Evolutionary conservation across 169 alveolate species (phyloP), one percentile per base, ranked within the genome.

Genomic region (Theileria luwenshuni): DNA sequence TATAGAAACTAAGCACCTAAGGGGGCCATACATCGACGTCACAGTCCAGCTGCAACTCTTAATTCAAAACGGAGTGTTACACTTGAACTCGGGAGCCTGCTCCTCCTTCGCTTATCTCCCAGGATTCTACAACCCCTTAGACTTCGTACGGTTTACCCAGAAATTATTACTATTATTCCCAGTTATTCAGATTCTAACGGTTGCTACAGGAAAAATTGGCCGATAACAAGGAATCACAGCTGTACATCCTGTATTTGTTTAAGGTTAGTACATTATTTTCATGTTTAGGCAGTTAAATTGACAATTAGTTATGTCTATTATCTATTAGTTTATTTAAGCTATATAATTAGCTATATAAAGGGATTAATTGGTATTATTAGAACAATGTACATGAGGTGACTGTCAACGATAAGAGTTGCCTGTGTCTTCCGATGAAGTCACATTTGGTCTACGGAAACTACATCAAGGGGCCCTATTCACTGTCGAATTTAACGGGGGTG

Each of bases 381-480:
- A 63, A 72, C 19, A 71, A 74, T 25, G 89, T 81, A 19, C 89
- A 81, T 70, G 89, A 81, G 35, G 80, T 74, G 38, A 81, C 89
- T 21, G 25, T 81, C 25, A 48, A 62, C 30, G 87, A 79, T 43
- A 63, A 76, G 15, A 42, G 48, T 23, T 51, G 75, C 38, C 33
- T 79, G 12, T 49, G 65, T 38, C 72, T 79, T 48, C 87, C 87
- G 0, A 71, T 72, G 83, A 42, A 60, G 43, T 49, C 87, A 19
- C 87, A 79, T 47, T 33, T 65, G 15, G 83, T 79, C 13, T 79
- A 79, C 76, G 87, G 87, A 35, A 56, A 74, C 61, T 79, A 79
- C 25, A 73, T 79, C 58, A 79, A 79, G 35, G 87, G 87, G 0
- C 87, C 87, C 6, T 79, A 59, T 48, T 41, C 83, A 41, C 69